These are phyloP conservation scores for Suhomyces choctaworum DNA, from an alignment of 1,139 yeast species.

Conservation along the genomic window DNA sequence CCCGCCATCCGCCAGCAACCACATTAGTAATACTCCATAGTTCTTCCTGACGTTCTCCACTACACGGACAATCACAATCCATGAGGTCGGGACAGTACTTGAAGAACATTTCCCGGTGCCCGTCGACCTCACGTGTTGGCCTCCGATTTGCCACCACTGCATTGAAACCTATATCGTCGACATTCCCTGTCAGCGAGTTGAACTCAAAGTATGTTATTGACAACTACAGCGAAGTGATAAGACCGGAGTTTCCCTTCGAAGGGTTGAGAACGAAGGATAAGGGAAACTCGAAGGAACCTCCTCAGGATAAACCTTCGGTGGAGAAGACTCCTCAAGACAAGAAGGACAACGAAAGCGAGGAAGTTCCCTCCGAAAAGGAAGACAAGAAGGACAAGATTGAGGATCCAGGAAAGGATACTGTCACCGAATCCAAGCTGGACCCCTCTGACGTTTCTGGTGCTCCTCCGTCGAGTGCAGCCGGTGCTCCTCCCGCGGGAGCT, in stretches of 20 bases:
- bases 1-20: background rate
- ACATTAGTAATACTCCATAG: constrained; percentile 1
- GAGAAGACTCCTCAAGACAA: constrained; percentile 9
- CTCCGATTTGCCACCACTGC: constrained; percentile 13
- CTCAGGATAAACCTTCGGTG: constrained; percentile 4
- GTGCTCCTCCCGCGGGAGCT: constrained; percentile 18
- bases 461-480: constrained; percentile 13
- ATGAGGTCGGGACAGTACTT: constrained; percentile 10
- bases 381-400: constrained; percentile 9
- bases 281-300: background rate
- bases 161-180: constrained; percentile 11
- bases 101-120: constrained; percentile 7
- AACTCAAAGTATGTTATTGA: constrained; percentile 9
- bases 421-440: constrained; percentile 3
- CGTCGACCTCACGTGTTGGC: constrained; percentile 4
- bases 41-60: background rate
- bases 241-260: constrained; percentile 2
- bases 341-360: constrained; percentile 4
- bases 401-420: constrained; percentile 7
- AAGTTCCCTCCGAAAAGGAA: constrained; percentile 5
- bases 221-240: constrained; percentile 3
- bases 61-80: too few species aligned
- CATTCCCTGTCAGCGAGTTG: constrained; percentile 9
- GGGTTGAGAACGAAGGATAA: constrained; percentile 4
- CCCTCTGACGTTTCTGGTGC: constrained; percentile 2